These are phyloP conservation scores for Candida pseudoviswanathii DNA, from an alignment of 1,139 yeast species.

Conservation along the genomic window DNA sequence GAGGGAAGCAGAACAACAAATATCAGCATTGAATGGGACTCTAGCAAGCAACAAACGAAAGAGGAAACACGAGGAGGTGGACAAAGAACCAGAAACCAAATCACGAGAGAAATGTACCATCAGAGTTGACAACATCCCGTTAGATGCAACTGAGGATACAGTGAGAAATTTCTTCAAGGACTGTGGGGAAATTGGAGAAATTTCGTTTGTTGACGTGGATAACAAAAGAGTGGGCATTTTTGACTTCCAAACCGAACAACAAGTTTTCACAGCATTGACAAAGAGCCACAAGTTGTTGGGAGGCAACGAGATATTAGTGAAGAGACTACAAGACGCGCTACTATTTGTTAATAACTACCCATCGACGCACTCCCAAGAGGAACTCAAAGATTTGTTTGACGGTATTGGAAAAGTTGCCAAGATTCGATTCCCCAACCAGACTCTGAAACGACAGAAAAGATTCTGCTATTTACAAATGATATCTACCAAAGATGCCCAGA, in stretches of 20 bases:
- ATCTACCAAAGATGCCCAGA: constrained; percentile 44
- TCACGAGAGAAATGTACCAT: constrained; percentile 62
- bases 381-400: constrained; percentile 46
- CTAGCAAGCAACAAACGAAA: constrained; percentile 5
- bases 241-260: constrained; percentile 56
- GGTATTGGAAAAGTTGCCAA: constrained; percentile 50
- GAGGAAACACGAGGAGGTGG: constrained; percentile 9
- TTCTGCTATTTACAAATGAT: constrained; percentile 75
- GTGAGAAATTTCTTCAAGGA: constrained; percentile 52
- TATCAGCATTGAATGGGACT: not conserved
- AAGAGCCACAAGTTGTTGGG: constrained; percentile 53
- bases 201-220: constrained; percentile 30
- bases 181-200: constrained; percentile 53
- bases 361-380: constrained; percentile 47
- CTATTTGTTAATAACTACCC: constrained; percentile 78
- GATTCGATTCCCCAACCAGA: constrained; percentile 69
- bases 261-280: constrained; percentile 61
- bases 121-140: constrained; percentile 45
- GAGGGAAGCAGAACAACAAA: not conserved
- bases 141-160: constrained; percentile 28
- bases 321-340: constrained; percentile 47
- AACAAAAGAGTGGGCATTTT: constrained; percentile 41
- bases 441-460: constrained; percentile 57
- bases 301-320: constrained; percentile 47
- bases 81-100: constrained; percentile 25